phyloP scores from a whole-genome alignment of 208 protist species.

The Endotrypanum monterogeii region DNA sequence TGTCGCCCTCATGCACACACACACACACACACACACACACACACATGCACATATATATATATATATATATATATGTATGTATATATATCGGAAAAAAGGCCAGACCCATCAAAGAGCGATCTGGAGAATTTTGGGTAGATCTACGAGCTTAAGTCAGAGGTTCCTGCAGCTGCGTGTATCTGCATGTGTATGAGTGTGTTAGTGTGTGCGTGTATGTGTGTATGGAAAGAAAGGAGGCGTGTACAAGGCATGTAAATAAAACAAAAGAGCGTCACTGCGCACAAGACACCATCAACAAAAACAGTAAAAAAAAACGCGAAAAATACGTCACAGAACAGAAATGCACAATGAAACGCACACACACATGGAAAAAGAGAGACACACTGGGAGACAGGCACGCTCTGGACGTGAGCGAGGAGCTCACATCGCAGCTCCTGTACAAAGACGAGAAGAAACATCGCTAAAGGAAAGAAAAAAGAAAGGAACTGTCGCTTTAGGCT shows the following conservation, averaged over 20 bases:
- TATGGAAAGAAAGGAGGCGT: background rate
- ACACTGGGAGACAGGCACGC: too few relatives aligned
- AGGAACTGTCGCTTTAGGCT: background rate
- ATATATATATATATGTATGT: too few relatives aligned
- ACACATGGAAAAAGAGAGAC: background rate
- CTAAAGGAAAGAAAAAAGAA: background rate
- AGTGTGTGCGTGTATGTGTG: background rate
- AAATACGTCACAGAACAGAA: slow-evolving; percentile 6
- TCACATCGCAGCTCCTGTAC: background rate
- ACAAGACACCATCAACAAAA: background rate
- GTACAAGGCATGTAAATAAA: too few relatives aligned
- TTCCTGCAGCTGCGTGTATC: too few relatives aligned
- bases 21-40: background rate
- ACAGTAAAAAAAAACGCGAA: too few relatives aligned
- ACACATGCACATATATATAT: too few relatives aligned
- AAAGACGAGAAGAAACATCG: background rate
- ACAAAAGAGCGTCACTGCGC: too few relatives aligned
- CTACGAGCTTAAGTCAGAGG: background rate
- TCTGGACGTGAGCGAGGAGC: background rate
- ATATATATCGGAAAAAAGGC: too few relatives aligned
- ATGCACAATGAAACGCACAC: background rate
- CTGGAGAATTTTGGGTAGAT: background rate
- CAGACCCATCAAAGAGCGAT: background rate
- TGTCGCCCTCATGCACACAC: background rate
- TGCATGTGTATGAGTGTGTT: background rate